Percentiles rank a stretch among this genome's conserved stretches.
Conservation (phyloP, 1,139 yeast species). For the Hemisphaericaspora lyxosophila region DNA sequence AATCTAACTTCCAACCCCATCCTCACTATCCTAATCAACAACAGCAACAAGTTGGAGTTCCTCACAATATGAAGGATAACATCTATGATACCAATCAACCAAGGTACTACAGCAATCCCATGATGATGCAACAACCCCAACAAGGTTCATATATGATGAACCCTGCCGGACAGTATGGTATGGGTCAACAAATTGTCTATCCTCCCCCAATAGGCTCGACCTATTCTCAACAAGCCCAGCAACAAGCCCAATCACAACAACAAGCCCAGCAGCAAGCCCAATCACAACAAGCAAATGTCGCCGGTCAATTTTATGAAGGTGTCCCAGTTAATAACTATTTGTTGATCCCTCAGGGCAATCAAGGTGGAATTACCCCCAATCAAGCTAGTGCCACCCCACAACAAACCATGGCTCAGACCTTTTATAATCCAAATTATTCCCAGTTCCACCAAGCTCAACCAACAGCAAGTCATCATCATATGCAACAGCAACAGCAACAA, state of each 20-base stretch:
- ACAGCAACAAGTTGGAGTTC: conserved; percentile 8
- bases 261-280: conserved; percentile 3
- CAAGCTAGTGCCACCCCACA: conserved; percentile 11
- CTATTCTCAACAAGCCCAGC: conserved; percentile 9
- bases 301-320: conserved; percentile 14
- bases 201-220: conserved; percentile 11
- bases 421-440: conserved; percentile 12
- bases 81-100: conserved; percentile 15
- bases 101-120: conserved; percentile 21
- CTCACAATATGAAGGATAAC: conserved; percentile 6
- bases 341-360: conserved; percentile 15
- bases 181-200: conserved; percentile 19
- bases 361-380: conserved; percentile 11
- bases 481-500: conserved; percentile 7
- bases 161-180: conserved; percentile 19
- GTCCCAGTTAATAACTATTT: conserved; percentile 20
- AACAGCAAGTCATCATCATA: conserved; percentile 4
- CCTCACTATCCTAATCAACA: conserved; percentile 7
- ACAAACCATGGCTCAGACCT: conserved; percentile 7
- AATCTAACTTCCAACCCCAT: conserved; percentile 3
- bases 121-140: conserved; percentile 23
- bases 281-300: conserved; percentile 13
- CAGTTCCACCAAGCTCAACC: conserved; percentile 10
- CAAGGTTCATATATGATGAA: conserved; percentile 12
- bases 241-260: conserved; percentile 1